Percentiles rank a stretch among this genome's conserved stretches.
Evolutionary conservation across 2,329 filamentous ascomycete genomes (phyloP).

Genomic region (Venturia carpophila): DNA sequence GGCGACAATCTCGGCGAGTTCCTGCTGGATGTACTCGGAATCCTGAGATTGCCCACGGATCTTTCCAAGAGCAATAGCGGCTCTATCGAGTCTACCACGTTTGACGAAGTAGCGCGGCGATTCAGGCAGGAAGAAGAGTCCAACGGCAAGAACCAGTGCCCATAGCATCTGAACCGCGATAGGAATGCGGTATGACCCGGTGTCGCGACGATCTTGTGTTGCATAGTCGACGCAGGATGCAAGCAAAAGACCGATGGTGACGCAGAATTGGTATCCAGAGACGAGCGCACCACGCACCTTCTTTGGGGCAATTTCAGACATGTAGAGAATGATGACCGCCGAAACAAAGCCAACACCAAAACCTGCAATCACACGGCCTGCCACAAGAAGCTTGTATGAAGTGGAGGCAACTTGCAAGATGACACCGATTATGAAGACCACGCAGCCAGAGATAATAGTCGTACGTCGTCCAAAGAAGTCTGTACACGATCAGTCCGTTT

Average conservation of each 20-base stretch:
- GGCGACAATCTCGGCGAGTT: constrained; percentile 78
- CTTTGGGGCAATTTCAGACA: constrained; percentile 35
- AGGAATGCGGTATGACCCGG: constrained; percentile 68
- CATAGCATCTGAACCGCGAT: constrained; percentile 74
- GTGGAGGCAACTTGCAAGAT: constrained; percentile 54
- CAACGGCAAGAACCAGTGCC: constrained; percentile 65
- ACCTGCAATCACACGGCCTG: constrained; percentile 66
- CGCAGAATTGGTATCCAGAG: constrained; percentile 76
- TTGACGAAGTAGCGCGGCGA: constrained; percentile 82
- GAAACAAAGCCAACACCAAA: constrained; percentile 67
- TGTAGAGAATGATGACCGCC: constrained; percentile 46
- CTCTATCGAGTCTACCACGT: constrained; percentile 60
- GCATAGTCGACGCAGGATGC: constrained; percentile 68
- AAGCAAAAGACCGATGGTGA: constrained; percentile 70
- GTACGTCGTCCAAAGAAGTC: constrained; percentile 67
- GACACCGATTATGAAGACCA: constrained; percentile 54
- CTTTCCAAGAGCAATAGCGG: constrained; percentile 53
- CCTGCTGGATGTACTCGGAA: constrained; percentile 67
- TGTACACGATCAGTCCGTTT: not conserved
- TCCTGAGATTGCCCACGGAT: constrained; percentile 67
- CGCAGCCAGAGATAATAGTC: constrained; percentile 64
- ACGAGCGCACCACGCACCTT: constrained; percentile 60
- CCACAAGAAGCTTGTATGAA: constrained; percentile 53
- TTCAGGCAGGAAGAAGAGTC: constrained; percentile 71
- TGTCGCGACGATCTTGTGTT: constrained; percentile 54